A percentile compares a stretch with the other conserved stretches of the same genome.
These are phyloP conservation scores for Phytophthora sojae DNA, from an alignment of 352 stramenopile species.

Conservation along the genomic window DNA sequence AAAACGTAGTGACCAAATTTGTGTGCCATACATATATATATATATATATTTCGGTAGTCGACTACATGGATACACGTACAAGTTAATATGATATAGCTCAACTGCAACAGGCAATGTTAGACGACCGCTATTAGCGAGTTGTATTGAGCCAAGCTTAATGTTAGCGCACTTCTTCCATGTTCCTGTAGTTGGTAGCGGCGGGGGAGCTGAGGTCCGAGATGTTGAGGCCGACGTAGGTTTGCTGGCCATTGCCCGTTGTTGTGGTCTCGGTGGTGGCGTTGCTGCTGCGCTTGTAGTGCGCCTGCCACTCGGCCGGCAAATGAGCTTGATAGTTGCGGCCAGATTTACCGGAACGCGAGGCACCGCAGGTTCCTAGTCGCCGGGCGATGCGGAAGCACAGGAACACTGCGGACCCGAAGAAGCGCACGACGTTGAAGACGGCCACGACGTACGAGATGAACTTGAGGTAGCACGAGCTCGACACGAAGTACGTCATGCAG, in stretches of 20 bases:
- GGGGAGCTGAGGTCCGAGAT: constrained; percentile 10
- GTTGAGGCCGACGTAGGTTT: constrained; percentile 10
- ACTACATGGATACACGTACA: background rate
- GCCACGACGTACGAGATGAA: constrained; percentile 54
- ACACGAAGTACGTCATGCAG: constrained; percentile 51
- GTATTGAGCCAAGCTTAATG: no score
- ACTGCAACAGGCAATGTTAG: background rate
- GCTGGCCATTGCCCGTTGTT: constrained; percentile 3
- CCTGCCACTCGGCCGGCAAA: constrained; percentile 32
- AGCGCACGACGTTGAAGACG: constrained; percentile 56
- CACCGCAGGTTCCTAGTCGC: constrained; percentile 23
- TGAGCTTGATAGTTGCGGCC: constrained; percentile 25
- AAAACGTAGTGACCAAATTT: background rate
- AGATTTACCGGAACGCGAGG: background rate
- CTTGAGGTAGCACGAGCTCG: constrained; percentile 58
- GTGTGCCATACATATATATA: background rate
- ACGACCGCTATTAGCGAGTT: background rate
- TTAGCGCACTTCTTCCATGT: constrained; percentile 1
- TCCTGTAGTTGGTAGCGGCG: constrained; percentile 17
- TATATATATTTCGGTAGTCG: constrained; percentile 5
- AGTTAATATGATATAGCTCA: background rate
- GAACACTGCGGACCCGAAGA: constrained; percentile 46
- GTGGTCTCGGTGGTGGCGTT: constrained; percentile 14
- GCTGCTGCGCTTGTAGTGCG: constrained; percentile 38
- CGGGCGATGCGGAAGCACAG: constrained; percentile 48